Evolutionary conservation across 2,329 filamentous ascomycete genomes (phyloP).

Genomic region (Aspergillus neoniger): DNA sequence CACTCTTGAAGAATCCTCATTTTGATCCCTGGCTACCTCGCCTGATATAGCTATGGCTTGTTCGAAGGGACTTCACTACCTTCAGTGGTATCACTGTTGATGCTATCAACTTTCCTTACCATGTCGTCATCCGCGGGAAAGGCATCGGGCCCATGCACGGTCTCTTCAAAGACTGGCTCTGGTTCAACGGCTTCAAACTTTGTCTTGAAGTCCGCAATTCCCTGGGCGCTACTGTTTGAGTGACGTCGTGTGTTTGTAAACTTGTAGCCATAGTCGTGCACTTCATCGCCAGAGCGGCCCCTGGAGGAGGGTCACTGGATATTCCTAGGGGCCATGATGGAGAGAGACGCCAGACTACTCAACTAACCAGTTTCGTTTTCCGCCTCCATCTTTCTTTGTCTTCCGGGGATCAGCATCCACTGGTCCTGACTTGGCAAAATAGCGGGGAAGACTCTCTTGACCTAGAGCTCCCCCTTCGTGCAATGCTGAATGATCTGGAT

Average conservation of each 20-base stretch:
- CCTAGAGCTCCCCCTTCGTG: slow-evolving; percentile 71
- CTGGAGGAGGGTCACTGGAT: slow-evolving; percentile 49
- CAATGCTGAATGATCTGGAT: slow-evolving; percentile 82
- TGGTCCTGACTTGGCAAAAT: slow-evolving; percentile 86
- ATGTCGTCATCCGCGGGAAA: slow-evolving; percentile 24
- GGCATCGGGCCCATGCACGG: slow-evolving; percentile 69
- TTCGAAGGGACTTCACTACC: slow-evolving; percentile 18
- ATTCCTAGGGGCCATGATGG: neutral
- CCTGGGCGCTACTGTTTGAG: slow-evolving; percentile 82
- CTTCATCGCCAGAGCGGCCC: slow-evolving; percentile 81
- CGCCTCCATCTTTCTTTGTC: slow-evolving; percentile 93
- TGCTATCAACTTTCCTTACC: slow-evolving; percentile 38
- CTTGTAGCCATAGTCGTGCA: slow-evolving; percentile 80
- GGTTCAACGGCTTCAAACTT: slow-evolving; percentile 92
- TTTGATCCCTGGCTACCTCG: neutral
- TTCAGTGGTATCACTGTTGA: slow-evolving; percentile 47
- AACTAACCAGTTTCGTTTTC: slow-evolving; percentile 89
- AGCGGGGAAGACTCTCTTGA: slow-evolving; percentile 79
- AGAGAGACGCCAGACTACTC: neutral
- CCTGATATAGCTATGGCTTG: neutral
- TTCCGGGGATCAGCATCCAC: slow-evolving; percentile 83
- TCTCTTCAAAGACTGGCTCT: slow-evolving; percentile 91
- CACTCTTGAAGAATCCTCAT: too few relatives aligned
- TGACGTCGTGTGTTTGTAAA: slow-evolving; percentile 84
- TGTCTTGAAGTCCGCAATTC: slow-evolving; percentile 81